Evolutionary conservation across 2,329 filamentous ascomycete species (phyloP).

Genomic region (Hypomyces rosellus): DNA sequence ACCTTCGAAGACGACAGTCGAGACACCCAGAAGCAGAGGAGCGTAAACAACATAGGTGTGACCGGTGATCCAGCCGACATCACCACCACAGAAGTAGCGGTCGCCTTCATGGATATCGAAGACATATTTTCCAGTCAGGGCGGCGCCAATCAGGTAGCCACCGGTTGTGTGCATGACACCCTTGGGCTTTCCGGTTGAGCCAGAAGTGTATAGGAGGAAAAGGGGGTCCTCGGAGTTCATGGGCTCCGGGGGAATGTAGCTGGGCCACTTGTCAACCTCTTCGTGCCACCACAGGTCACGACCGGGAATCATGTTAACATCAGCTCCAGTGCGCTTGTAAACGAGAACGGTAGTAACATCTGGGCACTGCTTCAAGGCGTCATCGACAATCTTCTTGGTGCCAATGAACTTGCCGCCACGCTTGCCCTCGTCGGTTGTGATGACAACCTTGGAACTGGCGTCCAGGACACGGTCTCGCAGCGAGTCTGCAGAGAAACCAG

Average conservation of each 20-base stretch:
- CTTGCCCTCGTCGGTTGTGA: conserved; percentile 96
- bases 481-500: conserved; percentile 94
- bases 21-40: conserved; percentile 83
- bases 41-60: conserved; percentile 99
- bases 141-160: conserved; percentile 90
- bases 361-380: conserved; percentile 92
- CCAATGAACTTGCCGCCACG: conserved; percentile 95
- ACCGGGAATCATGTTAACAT: conserved; percentile 83
- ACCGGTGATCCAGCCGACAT: conserved; percentile 98
- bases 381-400: conserved; percentile 98
- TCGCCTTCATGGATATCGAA: conserved; percentile 96
- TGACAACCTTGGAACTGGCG: conserved; percentile 84
- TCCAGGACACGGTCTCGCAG: conserved; percentile 92
- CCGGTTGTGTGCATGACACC: conserved; percentile 97
- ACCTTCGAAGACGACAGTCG: conserved; percentile 95
- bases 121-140: conserved; percentile 93
- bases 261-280: conserved; percentile 93
- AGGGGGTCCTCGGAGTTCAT: conserved; percentile 94
- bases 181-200: conserved; percentile 97
- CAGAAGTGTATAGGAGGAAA: conserved; percentile 96
- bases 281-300: conserved; percentile 98
- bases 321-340: conserved; percentile 89
- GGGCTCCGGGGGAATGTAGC: conserved; percentile 81
- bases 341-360: conserved; percentile 81
- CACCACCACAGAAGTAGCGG: conserved; percentile 93